These are phyloP conservation scores for Protoeuglena noctilucae DNA, from an alignment of 139 green algal genomes.

Conservation along the genomic window DNA sequence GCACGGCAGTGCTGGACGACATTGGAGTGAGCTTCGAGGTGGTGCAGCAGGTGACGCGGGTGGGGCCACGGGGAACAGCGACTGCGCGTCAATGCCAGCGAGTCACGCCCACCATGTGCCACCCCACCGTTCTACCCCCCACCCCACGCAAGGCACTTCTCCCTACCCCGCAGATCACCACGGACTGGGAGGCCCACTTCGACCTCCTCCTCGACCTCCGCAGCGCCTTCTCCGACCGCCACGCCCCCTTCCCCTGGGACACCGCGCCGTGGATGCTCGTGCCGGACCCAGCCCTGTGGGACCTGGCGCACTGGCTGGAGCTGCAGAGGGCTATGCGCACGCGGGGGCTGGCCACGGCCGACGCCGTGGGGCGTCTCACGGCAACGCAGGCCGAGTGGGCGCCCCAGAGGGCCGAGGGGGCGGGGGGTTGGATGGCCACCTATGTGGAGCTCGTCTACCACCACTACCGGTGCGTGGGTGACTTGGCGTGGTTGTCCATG, in stretches of 20 bases:
- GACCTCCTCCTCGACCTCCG: not conserved
- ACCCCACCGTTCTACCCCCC: too few species aligned
- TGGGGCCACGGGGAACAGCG: too few species aligned
- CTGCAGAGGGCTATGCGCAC: not conserved
- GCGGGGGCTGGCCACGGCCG: not conserved
- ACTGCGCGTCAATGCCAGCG: too few species aligned
- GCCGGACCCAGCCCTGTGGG: not conserved
- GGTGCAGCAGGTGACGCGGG: not conserved
- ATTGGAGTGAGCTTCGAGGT: not conserved
- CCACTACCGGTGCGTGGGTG: too few species aligned
- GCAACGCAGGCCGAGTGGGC: not conserved
- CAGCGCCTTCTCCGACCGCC: not conserved
- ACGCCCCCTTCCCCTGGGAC: not conserved
- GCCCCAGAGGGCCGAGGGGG: not conserved
- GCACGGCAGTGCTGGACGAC: not conserved
- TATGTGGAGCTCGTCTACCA: not conserved
- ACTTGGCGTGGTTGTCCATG: conserved; percentile 5
- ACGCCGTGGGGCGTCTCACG: not conserved
- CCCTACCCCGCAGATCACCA: too few species aligned
- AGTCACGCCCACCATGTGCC: too few species aligned
- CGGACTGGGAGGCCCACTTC: not conserved
- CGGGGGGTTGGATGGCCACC: not conserved
- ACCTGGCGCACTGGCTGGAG: not conserved
- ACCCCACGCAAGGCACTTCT: too few species aligned
- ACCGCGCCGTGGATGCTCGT: not conserved